phyloP scores from a whole-genome alignment of 1,284 basidiomycete genomes.

The Sanguinoderma infundibulare region DNA sequence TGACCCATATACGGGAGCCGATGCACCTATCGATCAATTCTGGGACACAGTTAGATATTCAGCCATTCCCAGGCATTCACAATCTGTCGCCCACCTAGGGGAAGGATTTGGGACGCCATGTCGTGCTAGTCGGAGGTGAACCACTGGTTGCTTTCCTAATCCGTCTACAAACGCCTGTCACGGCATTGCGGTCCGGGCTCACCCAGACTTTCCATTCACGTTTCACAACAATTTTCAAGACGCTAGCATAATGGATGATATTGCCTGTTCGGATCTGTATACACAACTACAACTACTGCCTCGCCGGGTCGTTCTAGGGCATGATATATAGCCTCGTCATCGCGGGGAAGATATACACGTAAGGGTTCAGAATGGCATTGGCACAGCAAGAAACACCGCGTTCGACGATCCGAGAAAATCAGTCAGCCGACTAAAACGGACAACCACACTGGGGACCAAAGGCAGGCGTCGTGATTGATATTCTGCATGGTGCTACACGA shows the following conservation, averaged over 20 bases:
- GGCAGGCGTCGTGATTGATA: constrained; percentile 18
- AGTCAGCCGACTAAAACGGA: constrained; percentile 12
- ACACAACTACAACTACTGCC: not conserved
- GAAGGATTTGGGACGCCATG: constrained; percentile 74
- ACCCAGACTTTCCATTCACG: not conserved
- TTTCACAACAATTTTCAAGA: not conserved
- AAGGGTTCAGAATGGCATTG: constrained; percentile 16
- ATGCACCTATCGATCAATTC: constrained; percentile 96
- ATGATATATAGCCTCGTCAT: constrained; percentile 13
- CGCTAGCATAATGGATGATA: not conserved
- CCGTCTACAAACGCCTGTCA: constrained; percentile 1
- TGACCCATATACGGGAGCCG: constrained; percentile 93
- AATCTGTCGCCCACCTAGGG: constrained; percentile 41
- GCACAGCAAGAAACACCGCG: constrained; percentile 6
- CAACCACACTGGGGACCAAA: not conserved
- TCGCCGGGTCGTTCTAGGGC: not conserved
- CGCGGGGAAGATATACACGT: constrained; percentile 17
- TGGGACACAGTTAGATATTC: constrained; percentile 33
- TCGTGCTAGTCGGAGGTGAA: constrained; percentile 19
- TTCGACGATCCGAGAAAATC: constrained; percentile 1
- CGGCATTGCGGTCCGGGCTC: not conserved
- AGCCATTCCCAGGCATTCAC: not conserved
- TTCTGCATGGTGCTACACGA: constrained; percentile 29
- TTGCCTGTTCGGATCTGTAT: not conserved
- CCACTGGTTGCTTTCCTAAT: constrained; percentile 17